Evolutionary conservation across 164 flowering plant species (phyloP), one percentile per base, ranked within the genome.

Genomic region (Umbilicus rupestris): DNA sequence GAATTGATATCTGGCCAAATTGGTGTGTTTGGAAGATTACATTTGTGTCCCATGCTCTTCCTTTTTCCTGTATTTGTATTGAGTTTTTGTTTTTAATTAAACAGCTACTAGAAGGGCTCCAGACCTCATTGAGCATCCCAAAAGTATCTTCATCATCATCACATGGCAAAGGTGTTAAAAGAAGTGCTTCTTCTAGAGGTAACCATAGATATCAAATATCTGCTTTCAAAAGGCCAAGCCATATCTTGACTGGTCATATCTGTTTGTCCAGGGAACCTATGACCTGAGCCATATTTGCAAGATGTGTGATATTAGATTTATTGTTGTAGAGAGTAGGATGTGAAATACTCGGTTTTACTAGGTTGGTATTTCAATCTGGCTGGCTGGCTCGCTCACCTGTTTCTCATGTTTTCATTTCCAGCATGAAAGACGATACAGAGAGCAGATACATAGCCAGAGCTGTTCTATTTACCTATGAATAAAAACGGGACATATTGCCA

Each of bases 41-140:
- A 19, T 55, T 55, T 55, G 15, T 9, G 30, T 5, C 30, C 9
- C 0, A 24, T 29, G 30, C 15, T n/a, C n/a, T 55, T 22, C 30
- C 22, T 22, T 10, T 52, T 4, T 7, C 26, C 3, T 12, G 3
- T 12, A 15, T 22, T 55, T 24, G 16, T 55, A 22, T 55, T 29
- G 26, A 5, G 30, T n/a, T n/a, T 59, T 59, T 30, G 12, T 30
- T 9, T 59, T 46, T 16, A 46, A 19, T 3, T 5, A 33, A 59
- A 60, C 64, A 60, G 64, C 39, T 60, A 60, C 39, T 60, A 14
- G 64, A 60, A 60, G 64, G 64, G 64, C 35, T 60, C 14, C 64
- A 60, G 39, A 60, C 39, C 11, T 60, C 64, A n/a, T 33, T 63
- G 42, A 39, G 44, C 65, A 37, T 39, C 45, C 45, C 45, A 20